These are phyloP conservation scores for Ophiostoma pallidulum DNA, from an alignment of 2,329 filamentous ascomycete species.

Conservation along the genomic window DNA sequence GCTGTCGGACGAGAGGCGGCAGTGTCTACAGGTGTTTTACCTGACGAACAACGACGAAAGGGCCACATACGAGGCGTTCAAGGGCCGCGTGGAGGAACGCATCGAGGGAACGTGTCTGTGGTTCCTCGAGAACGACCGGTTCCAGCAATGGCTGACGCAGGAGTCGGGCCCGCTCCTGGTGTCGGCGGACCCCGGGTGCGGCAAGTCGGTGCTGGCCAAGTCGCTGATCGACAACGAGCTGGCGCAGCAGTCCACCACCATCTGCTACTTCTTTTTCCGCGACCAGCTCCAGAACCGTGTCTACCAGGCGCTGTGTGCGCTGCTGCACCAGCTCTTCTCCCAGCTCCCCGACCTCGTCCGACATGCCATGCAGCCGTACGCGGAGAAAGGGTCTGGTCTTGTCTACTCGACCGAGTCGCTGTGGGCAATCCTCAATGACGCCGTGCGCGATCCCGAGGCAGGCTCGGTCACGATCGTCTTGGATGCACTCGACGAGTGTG, in stretches of 20 bases:
- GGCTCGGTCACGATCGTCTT: slow-evolving; percentile 27
- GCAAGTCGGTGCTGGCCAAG: slow-evolving; percentile 30
- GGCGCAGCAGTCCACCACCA: slow-evolving; percentile 12
- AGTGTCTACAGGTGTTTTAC: neutral
- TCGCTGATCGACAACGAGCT: slow-evolving; percentile 24
- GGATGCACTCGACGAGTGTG: slow-evolving; percentile 30
- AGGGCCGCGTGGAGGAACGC: slow-evolving; percentile 20
- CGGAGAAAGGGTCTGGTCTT: slow-evolving; percentile 22
- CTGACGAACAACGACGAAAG: neutral
- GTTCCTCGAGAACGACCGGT: slow-evolving; percentile 25
- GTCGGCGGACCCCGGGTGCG: slow-evolving; percentile 31
- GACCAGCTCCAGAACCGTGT: slow-evolving; percentile 28
- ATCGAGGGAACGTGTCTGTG: slow-evolving; percentile 24
- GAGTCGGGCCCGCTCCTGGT: slow-evolving; percentile 25
- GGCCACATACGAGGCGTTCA: slow-evolving; percentile 24
- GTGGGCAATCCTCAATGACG: slow-evolving; percentile 26
- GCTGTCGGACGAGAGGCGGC: neutral
- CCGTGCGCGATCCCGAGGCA: slow-evolving; percentile 20
- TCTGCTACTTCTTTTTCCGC: slow-evolving; percentile 37
- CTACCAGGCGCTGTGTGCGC: slow-evolving; percentile 28
- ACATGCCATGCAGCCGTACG: slow-evolving; percentile 23
- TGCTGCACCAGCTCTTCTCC: slow-evolving; percentile 31
- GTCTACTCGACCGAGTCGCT: slow-evolving; percentile 19
- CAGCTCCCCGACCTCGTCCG: slow-evolving; percentile 23
- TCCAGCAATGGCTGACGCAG: slow-evolving; percentile 21